Evolutionary conservation across 352 stramenopile genomes (phyloP).

Genomic region (Pythium utonaiense): DNA sequence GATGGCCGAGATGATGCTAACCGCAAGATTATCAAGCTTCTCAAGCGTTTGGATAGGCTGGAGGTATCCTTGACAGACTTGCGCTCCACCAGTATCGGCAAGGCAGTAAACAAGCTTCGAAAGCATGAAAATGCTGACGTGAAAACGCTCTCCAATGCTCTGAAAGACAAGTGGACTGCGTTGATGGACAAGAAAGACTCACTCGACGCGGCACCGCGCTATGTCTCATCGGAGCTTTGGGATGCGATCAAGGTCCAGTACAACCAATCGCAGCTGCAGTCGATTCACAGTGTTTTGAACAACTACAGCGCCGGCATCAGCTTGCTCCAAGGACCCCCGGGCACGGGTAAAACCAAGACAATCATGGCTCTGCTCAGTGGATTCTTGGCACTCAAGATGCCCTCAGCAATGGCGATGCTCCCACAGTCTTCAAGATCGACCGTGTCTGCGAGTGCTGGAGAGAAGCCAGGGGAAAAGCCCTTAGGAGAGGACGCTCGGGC

Average conservation of each 20-base stretch:
- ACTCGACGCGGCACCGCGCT: slow-evolving; percentile 52
- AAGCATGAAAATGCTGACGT: slow-evolving; percentile 68
- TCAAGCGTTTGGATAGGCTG: slow-evolving; percentile 69
- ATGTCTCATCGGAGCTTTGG: slow-evolving; percentile 62
- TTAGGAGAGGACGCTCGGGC: too few relatives aligned
- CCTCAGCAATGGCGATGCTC: slow-evolving; percentile 40
- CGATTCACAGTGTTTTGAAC: slow-evolving; percentile 83
- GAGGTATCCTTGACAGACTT: slow-evolving; percentile 76
- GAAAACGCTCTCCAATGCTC: slow-evolving; percentile 32
- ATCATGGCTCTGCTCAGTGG: slow-evolving; percentile 84
- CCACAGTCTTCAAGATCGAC: not conserved
- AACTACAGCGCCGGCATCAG: slow-evolving; percentile 84
- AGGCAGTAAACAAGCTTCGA: slow-evolving; percentile 80
- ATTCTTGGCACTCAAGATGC: slow-evolving; percentile 60
- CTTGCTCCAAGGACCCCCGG: slow-evolving; percentile 93
- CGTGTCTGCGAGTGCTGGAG: not conserved
- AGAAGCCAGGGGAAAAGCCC: not conserved
- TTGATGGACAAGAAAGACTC: slow-evolving; percentile 68
- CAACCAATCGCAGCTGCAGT: slow-evolving; percentile 85
- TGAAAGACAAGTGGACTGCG: slow-evolving; percentile 82
- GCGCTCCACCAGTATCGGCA: slow-evolving; percentile 81
- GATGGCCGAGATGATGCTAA: slow-evolving; percentile 15
- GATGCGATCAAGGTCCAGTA: slow-evolving; percentile 72
- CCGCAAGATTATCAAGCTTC: slow-evolving; percentile 51
- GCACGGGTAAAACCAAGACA: slow-evolving; percentile 94